These are phyloP conservation scores for Boletus huronensis DNA, from an alignment of 768 basidiomycete species.

Conservation along the genomic window DNA sequence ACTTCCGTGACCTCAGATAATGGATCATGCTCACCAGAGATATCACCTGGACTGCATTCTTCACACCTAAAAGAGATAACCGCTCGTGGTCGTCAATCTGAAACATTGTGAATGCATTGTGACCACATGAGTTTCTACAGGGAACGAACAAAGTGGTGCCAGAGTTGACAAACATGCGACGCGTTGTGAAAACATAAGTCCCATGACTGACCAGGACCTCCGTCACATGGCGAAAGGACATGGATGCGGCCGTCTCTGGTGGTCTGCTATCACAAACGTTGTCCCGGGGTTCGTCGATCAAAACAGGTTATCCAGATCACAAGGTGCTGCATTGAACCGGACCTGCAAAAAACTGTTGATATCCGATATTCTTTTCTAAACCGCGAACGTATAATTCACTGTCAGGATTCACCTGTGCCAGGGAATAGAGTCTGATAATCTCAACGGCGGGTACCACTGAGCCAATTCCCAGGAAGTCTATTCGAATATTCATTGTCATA, in stretches of 20 bases:
- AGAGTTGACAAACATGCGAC: background rate
- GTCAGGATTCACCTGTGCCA: background rate
- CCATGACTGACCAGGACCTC: background rate
- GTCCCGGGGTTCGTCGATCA: background rate
- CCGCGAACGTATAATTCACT: background rate
- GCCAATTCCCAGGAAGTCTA: background rate
- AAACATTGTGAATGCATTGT: background rate
- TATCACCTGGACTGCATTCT: background rate
- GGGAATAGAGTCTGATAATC: background rate
- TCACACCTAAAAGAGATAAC: background rate
- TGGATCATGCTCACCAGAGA: background rate
- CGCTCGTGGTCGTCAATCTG: background rate
- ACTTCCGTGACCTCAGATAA: background rate
- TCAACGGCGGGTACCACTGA: background rate
- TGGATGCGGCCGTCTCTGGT: background rate
- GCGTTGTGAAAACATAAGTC: background rate
- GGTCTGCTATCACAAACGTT: background rate
- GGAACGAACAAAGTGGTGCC: background rate
- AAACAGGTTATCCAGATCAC: background rate
- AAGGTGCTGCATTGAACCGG: background rate
- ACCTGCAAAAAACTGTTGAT: background rate
- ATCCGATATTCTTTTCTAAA: background rate
- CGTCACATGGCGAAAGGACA: background rate
- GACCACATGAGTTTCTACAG: background rate
- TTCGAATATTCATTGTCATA: background rate